These are phyloP conservation scores for Russula earlei DNA, from an alignment of 768 basidiomycete genomes.

Conservation along the genomic window DNA sequence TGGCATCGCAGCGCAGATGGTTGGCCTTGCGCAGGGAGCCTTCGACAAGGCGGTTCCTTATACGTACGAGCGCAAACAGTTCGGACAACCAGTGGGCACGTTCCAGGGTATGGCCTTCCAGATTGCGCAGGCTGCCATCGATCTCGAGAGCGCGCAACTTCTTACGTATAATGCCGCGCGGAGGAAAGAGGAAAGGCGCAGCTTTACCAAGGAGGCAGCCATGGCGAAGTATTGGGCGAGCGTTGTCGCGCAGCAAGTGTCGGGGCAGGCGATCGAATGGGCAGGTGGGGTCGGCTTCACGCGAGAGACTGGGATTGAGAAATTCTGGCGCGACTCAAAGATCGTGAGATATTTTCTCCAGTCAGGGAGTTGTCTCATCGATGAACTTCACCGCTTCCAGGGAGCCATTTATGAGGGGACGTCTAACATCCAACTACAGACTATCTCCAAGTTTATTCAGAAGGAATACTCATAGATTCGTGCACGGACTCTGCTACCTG, in stretches of 20 bases:
- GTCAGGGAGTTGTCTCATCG: neutral
- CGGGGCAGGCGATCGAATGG: slow-evolving; percentile 93
- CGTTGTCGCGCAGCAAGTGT: slow-evolving; percentile 79
- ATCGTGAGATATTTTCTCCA: slow-evolving; percentile 47
- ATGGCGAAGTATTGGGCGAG: slow-evolving; percentile 97
- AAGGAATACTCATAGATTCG: slow-evolving; percentile 59
- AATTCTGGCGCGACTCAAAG: slow-evolving; percentile 95
- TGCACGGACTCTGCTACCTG: neutral
- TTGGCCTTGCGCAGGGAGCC: slow-evolving; percentile 94
- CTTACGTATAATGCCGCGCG: slow-evolving; percentile 96
- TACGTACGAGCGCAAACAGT: slow-evolving; percentile 89
- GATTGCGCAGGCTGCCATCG: slow-evolving; percentile 80
- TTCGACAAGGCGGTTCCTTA: slow-evolving; percentile 95
- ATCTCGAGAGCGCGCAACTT: slow-evolving; percentile 84
- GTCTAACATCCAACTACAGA: slow-evolving; percentile 96
- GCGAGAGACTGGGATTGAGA: slow-evolving; percentile 90
- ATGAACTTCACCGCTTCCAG: slow-evolving; percentile 30
- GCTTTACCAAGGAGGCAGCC: slow-evolving; percentile 89
- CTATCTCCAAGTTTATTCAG: slow-evolving; percentile 87
- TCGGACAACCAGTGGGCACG: slow-evolving; percentile 85
- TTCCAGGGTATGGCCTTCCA: slow-evolving; percentile 97
- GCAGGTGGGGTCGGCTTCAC: slow-evolving; percentile 90
- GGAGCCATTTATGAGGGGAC: slow-evolving; percentile 92
- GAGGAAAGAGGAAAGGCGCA: slow-evolving; percentile 80
- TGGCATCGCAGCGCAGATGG: slow-evolving; percentile 97